These are phyloP conservation scores for Tieghemostelium lacteum DNA, from an alignment of 78 protist species.

Conservation along the genomic window DNA sequence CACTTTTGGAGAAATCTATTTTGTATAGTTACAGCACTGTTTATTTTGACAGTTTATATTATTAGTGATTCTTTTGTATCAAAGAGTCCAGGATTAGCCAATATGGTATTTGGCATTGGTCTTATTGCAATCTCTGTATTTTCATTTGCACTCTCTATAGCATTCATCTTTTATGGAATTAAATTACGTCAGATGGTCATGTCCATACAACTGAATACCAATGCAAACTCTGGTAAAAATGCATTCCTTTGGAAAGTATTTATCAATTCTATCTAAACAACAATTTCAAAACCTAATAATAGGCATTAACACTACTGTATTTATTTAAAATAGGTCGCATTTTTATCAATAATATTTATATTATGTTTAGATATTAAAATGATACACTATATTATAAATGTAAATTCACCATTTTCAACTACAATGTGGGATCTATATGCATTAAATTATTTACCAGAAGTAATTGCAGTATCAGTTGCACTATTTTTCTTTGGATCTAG, in stretches of 20 bases:
- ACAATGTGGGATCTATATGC: slow-evolving; percentile 67
- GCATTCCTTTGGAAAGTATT: slow-evolving; percentile 14
- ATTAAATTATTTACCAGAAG: slow-evolving; percentile 69
- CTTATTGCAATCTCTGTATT: slow-evolving; percentile 14
- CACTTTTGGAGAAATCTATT: slow-evolving; percentile 38
- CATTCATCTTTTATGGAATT: slow-evolving; percentile 54
- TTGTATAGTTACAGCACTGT: slow-evolving; percentile 39
- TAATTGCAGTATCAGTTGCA: slow-evolving; percentile 61
- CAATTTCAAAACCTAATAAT: not conserved
- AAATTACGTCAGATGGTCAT: slow-evolving; percentile 38
- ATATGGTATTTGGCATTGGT: slow-evolving; percentile 55
- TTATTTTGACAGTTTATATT: slow-evolving; percentile 27
- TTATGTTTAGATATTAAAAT: slow-evolving; percentile 66
- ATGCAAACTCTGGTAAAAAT: not conserved
- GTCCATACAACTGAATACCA: slow-evolving; percentile 9
- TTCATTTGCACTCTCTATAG: slow-evolving; percentile 55
- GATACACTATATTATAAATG: slow-evolving; percentile 46
- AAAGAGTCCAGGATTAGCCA: slow-evolving; percentile 14
- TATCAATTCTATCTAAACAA: not conserved
- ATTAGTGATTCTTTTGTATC: slow-evolving; percentile 23
- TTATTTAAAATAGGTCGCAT: slow-evolving; percentile 6
- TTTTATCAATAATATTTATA: slow-evolving; percentile 47
- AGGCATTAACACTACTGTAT: not conserved
- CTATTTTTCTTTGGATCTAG: slow-evolving; percentile 34
- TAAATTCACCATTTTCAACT: slow-evolving; percentile 16